Evolutionary conservation across 305 asterid species (phyloP), one percentile per base, ranked within the genome.

Genomic region (Coffea humblotiana): DNA sequence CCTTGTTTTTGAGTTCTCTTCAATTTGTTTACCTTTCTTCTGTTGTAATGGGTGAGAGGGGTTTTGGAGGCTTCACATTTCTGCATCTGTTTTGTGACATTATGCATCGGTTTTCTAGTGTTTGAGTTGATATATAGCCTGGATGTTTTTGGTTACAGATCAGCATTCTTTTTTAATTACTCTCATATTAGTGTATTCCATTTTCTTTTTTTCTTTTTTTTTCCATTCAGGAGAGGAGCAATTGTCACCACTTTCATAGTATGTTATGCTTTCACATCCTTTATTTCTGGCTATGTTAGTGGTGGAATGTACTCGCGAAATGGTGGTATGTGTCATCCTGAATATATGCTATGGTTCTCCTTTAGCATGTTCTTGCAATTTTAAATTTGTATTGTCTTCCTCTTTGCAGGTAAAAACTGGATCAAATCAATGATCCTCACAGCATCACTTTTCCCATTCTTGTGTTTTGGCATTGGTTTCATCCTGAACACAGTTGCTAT

Each of bases 221-320:
- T 65, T 37, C 74, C 56, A 66, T 69, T 65, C 88, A 89, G 91
- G 91, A 86, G 92, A 83, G 92, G 92, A 77, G 80, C 92, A 58
- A 89, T 89, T 66, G 88, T 88, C 75, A 89, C 92, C 8, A 85
- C 92, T 69, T 89, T 89, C 72, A 89, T 89, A 9, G 87, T 89
- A 54, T 89, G 92, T 77, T 89, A 89, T 56, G 92, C 88, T 82
- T 82, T 89, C 81, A 89, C 92, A 72, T 89, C 92, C 23, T 84
- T 87, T 82, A 86, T 89, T 80, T 86, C 92, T 35, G 92, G 92
- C 52, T 87, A 89, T 82, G 91, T 89, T n/a, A 89, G 91, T 78
- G 90, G 90, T 78, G 91, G 91, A 79, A 89, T 87, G 92, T 86
- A 89, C 82, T 86, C 92, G 18, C 91, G 92, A 67, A 83, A 86